Percentiles rank a stretch among this genome's conserved stretches.
phyloP scores from a whole-genome alignment of 2,329 filamentous ascomycete genomes.

The Diaporthe humulicola region DNA sequence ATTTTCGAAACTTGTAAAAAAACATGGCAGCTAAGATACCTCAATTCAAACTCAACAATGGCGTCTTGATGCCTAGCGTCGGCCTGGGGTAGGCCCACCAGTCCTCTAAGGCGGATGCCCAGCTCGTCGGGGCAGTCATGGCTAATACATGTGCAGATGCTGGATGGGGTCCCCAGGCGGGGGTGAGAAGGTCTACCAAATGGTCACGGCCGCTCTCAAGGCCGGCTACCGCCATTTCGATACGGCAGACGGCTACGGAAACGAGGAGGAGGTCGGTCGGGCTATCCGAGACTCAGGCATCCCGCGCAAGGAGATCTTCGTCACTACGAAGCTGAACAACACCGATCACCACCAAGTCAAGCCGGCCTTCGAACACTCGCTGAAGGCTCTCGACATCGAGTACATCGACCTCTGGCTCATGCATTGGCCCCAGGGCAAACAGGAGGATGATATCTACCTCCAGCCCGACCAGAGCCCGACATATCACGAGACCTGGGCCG shows the following conservation, averaged over 20 bases:
- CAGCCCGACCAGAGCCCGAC: slow-evolving; percentile 35
- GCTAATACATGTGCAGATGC: slow-evolving; percentile 27
- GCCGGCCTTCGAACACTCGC: slow-evolving; percentile 47
- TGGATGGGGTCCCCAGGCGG: slow-evolving; percentile 36
- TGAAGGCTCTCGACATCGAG: slow-evolving; percentile 63
- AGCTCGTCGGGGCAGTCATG: neutral
- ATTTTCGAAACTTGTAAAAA: neutral
- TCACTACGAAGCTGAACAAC: slow-evolving; percentile 50
- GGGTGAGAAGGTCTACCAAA: slow-evolving; percentile 30
- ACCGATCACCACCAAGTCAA: slow-evolving; percentile 47
- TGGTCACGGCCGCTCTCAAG: slow-evolving; percentile 47
- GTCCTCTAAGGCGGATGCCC: neutral
- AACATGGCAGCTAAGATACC: slow-evolving; percentile 34
- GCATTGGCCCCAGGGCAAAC: slow-evolving; percentile 37
- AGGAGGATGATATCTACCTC: slow-evolving; percentile 7
- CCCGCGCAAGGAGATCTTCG: slow-evolving; percentile 50
- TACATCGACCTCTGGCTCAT: slow-evolving; percentile 69
- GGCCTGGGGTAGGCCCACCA: slow-evolving; percentile 30
- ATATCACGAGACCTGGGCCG: slow-evolving; percentile 37
- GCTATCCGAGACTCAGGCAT: slow-evolving; percentile 50
- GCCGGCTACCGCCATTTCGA: slow-evolving; percentile 50
- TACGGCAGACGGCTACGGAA: slow-evolving; percentile 46
- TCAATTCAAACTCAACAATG: slow-evolving; percentile 37
- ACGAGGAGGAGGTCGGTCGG: slow-evolving; percentile 48
- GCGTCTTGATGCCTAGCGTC: slow-evolving; percentile 36